Conservation (phyloP, 2,329 filamentous ascomycete species). For the Huntiella omanensis region DNA sequence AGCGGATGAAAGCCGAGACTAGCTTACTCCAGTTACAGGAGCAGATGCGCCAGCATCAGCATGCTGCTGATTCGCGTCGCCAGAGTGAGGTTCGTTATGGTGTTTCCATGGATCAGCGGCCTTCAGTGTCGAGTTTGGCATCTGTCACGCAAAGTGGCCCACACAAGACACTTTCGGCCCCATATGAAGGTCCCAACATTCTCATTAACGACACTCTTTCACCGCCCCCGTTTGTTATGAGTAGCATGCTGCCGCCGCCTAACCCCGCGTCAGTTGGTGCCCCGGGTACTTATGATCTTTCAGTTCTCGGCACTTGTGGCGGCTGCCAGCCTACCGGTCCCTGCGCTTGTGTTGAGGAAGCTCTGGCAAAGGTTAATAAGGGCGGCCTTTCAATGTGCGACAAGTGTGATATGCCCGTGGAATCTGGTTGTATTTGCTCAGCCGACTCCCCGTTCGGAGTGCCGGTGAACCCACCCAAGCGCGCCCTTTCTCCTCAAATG, state of each 20-base stretch:
- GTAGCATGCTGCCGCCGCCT: conserved; percentile 37
- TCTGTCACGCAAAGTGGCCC: conserved; percentile 1
- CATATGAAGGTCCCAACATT: conserved; percentile 7
- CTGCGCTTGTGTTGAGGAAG: conserved; percentile 42
- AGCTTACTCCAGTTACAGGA: conserved; percentile 18
- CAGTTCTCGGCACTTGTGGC: conserved; percentile 30
- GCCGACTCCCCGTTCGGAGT: background rate
- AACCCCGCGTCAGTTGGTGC: conserved; percentile 19
- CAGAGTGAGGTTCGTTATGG: conserved; percentile 5
- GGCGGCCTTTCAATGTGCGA: conserved; percentile 31
- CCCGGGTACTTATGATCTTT: conserved; percentile 13
- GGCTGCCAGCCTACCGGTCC: conserved; percentile 32
- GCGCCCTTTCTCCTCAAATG: conserved; percentile 25
- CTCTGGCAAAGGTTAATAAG: conserved; percentile 30
- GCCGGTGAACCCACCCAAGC: conserved; percentile 22
- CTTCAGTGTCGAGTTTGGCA: background rate
- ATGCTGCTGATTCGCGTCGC: conserved; percentile 11
- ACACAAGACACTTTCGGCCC: conserved; percentile 8
- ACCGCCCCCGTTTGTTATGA: conserved; percentile 23
- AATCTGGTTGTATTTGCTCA: conserved; percentile 2
- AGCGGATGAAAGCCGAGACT: conserved; percentile 25
- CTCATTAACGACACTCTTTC: conserved; percentile 9
- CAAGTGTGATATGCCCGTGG: conserved; percentile 29
- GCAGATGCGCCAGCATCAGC: conserved; percentile 13
- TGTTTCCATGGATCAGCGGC: conserved; percentile 1